These are phyloP conservation scores for Crassisporium funariophilum DNA, from an alignment of 768 basidiomycete species.

Conservation along the genomic window DNA sequence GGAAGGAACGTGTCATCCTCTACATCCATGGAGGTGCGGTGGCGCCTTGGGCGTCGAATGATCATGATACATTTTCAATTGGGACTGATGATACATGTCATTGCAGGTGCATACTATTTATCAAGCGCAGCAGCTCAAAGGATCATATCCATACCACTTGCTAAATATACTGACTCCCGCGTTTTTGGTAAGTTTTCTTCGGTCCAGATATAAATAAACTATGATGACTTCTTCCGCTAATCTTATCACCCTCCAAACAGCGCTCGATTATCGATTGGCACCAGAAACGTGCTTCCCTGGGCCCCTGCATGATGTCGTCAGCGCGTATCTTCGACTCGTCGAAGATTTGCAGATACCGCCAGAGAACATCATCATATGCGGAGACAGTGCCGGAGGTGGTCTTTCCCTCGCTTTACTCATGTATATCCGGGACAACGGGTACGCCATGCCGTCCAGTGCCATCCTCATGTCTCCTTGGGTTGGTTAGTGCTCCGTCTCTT, in stretches of 20 bases:
- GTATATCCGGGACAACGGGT: slow-evolving; percentile 92
- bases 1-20: slow-evolving; percentile 81
- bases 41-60: not conserved
- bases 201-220: not conserved
- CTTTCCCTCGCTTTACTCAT: slow-evolving; percentile 82
- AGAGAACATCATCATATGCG: slow-evolving; percentile 85
- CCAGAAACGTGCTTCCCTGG: slow-evolving; percentile 96
- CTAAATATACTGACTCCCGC: slow-evolving; percentile 85
- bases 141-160: slow-evolving; percentile 86
- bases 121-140: slow-evolving; percentile 92
- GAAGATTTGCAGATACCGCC: slow-evolving; percentile 90
- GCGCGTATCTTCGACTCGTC: slow-evolving; percentile 82
- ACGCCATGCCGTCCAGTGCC: slow-evolving; percentile 80
- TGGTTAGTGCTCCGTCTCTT: slow-evolving; percentile 54
- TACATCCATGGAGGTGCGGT: slow-evolving; percentile 89
- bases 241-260: slow-evolving; percentile 40
- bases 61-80: too few relatives aligned
- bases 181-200: slow-evolving; percentile 60
- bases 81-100: not conserved
- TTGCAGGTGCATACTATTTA: slow-evolving; percentile 85
- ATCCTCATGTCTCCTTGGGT: slow-evolving; percentile 97
- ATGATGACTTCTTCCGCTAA: slow-evolving; percentile 1
- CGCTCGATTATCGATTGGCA: slow-evolving; percentile 93
- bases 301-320: slow-evolving; percentile 82
- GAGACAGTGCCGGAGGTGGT: slow-evolving; percentile 95